Evolutionary conservation across 805 yeast genomes (phyloP).

Genomic region (Hermanozyma aechmeae): DNA sequence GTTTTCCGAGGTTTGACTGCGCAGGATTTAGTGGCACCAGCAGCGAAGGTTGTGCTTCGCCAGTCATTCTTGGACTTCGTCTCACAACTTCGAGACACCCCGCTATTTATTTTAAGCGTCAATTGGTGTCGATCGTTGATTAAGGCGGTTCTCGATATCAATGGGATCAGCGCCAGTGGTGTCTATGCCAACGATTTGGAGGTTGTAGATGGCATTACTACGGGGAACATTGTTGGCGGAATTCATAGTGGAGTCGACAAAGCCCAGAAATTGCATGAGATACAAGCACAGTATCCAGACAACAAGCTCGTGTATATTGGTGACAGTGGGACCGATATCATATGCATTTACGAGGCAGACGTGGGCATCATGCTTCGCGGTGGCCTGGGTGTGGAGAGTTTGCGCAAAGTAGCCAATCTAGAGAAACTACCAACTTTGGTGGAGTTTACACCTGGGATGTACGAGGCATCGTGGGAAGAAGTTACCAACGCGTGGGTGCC

Average conservation of each 20-base stretch:
- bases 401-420: no score
- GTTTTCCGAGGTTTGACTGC: conserved; percentile 35
- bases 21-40: conserved; percentile 23
- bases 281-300: conserved; percentile 4
- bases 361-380: conserved; percentile 38
- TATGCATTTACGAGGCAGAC: conserved; percentile 35
- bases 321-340: conserved; percentile 50
- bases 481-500: conserved; percentile 1
- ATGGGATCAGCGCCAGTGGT: conserved; percentile 14
- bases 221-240: conserved; percentile 19
- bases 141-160: conserved; percentile 14
- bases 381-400: conserved; percentile 14
- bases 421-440: no score
- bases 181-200: conserved; percentile 46
- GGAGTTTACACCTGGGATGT: no score
- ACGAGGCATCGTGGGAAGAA: conserved; percentile 1
- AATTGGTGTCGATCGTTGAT: conserved; percentile 54
- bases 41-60: conserved; percentile 25
- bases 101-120: conserved; percentile 43
- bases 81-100: conserved; percentile 18
- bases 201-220: conserved; percentile 16
- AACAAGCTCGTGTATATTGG: conserved; percentile 41
- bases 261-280: conserved; percentile 10
- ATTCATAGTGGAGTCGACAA: conserved; percentile 52
- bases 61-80: conserved; percentile 29